Evolutionary conservation across 1,284 basidiomycete genomes (phyloP), one percentile per base, ranked within the genome.

Genomic region (Ceratobasidium sp.): DNA sequence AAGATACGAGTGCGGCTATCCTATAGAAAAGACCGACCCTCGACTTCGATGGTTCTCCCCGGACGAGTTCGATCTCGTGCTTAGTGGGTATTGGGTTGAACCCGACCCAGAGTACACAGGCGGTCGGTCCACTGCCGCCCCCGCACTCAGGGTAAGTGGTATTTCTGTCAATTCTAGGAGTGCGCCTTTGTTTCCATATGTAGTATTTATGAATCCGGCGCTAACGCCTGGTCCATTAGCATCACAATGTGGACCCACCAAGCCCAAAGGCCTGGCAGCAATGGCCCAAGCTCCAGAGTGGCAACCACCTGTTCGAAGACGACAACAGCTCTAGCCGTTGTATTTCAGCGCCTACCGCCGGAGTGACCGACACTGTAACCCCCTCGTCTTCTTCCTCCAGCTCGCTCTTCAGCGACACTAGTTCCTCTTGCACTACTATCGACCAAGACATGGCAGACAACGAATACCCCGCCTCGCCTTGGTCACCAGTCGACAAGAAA

Each of bases 31-130:
- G 15, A 36, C 19, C 57, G 33, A 60, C 24, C 57, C 36, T 6
- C 22, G 31, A 6, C 33, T 41, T 36, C n/a, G 22, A 14, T 60
- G 57, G 57, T 44, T 44, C 36, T 36, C 36, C 4, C 41, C 41
- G 6, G 17, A 60, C 57, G 57, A 60, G 41, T 19, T 60, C 22
- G 57, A 41, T 41, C 19, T 31, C 11, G 22, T 60, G 19, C 17
- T n/a, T 5, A 24, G 44, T 60, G 57, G 57, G 15, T 29, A 44
- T 41, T 44, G 57, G 57, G 44, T 15, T 33, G 24, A 60, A 27
- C 57, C 57, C 11, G 31, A 60, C 22, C 29, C 33, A 19, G 57
- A 60, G 17, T 60, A 59, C 56, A 59, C 27, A 15, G 56, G 56
- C n/a, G 56, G 56, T 14, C 56, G 56, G 19, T 27, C 33, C 11